Evolutionary conservation across 106 monocot species (phyloP).

Genomic region (Dendrobium nobile): DNA sequence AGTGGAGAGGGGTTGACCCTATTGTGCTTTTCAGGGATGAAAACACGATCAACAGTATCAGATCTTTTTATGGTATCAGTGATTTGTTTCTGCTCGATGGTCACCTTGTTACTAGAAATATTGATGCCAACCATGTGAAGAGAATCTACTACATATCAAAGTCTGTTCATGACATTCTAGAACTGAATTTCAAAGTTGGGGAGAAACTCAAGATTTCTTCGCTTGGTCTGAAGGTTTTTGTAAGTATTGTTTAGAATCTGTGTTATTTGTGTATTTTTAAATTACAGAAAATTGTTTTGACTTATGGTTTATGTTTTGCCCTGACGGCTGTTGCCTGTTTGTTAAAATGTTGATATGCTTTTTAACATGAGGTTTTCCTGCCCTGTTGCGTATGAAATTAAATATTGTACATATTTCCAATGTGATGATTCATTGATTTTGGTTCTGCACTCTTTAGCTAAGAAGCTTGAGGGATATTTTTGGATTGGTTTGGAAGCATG

Average conservation of each 20-base stretch:
- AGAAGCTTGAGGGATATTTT: background rate
- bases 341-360: background rate
- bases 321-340: background rate
- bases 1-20: constrained; percentile 95
- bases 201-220: constrained; percentile 93
- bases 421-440: background rate
- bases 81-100: constrained; percentile 62
- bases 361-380: background rate
- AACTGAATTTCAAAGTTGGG: constrained; percentile 69
- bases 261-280: background rate
- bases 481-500: too few species aligned
- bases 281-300: background rate
- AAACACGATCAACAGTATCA: constrained; percentile 54
- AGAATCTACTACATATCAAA: constrained; percentile 92
- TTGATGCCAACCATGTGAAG: constrained; percentile 78
- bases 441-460: background rate
- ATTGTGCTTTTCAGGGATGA: constrained; percentile 77
- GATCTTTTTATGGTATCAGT: constrained; percentile 75
- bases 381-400: background rate
- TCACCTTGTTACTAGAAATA: constrained; percentile 81
- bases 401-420: background rate
- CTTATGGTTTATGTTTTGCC: background rate
- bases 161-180: constrained; percentile 59
- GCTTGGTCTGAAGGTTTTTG: constrained; percentile 90
- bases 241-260: constrained; percentile 38